Evolutionary conservation across 345 rosid species (phyloP).

Genomic region (Gossypium raimondii): DNA sequence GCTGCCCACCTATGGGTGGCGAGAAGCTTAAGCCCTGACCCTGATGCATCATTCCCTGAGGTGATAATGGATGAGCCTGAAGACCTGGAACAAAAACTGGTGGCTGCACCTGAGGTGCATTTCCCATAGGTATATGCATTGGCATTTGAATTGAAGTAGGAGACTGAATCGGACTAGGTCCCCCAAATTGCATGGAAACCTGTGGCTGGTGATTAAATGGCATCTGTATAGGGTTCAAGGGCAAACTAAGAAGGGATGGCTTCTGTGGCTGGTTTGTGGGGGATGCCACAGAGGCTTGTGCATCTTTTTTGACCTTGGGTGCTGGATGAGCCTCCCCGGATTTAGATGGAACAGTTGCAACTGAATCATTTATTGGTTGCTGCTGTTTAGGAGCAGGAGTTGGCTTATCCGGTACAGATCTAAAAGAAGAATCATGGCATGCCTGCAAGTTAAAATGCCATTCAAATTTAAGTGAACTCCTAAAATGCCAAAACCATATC

Average conservation of each 20-base stretch:
- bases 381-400: constrained; percentile 55
- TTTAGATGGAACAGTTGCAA: constrained; percentile 38
- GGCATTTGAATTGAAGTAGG: constrained; percentile 72
- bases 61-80: constrained; percentile 64
- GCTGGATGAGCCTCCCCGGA: constrained; percentile 40
- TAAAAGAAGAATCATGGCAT: constrained; percentile 40
- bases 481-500: neutral
- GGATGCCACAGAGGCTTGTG: constrained; percentile 42
- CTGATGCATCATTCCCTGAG: constrained; percentile 85
- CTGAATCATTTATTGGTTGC: constrained; percentile 44
- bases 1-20: constrained; percentile 55
- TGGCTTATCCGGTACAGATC: constrained; percentile 53
- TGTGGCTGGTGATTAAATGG: constrained; percentile 66
- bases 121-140: constrained; percentile 64
- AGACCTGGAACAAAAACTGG: constrained; percentile 68
- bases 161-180: constrained; percentile 68
- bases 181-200: constrained; percentile 63
- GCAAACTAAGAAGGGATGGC: constrained; percentile 44
- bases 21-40: constrained; percentile 70
- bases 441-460: constrained; percentile 49
- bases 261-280: constrained; percentile 53
- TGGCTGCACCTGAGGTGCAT: constrained; percentile 60
- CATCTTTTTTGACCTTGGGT: constrained; percentile 53
- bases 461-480: constrained; percentile 6
- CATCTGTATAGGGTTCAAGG: constrained; percentile 66